Evolutionary conservation across 805 yeast species (phyloP), one percentile per base, ranked within the genome.

Genomic region (Yarrowia sp.): DNA sequence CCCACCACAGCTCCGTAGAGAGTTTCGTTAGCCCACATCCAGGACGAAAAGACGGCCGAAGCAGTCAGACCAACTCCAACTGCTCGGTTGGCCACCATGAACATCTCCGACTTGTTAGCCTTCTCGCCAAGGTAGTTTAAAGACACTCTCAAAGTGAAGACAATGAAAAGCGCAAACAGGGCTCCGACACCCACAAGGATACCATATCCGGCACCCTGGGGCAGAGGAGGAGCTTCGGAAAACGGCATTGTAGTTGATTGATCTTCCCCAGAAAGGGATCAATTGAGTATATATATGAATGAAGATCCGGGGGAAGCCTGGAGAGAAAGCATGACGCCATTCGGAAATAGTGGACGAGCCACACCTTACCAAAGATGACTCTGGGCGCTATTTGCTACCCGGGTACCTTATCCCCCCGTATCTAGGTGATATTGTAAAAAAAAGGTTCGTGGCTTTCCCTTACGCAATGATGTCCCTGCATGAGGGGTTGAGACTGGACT

Each of bases 131-230:
- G 50, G 44, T 64, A 69, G 9, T 58, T 44, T 14, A 55, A 61
- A 22, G 72, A 69, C 32, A 71, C 36, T 48, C 65, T 44, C n/a
- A 75, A 68, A 39, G 69, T 66, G 36, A 73, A 66, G 28, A 81
- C 73, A 71, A 73, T 73, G 31, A 69, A 67, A 4, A 65, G 48
- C 28, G 76, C 73, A 72, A 90, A 90, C 28, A 86, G 86, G 50
- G 86, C 82, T 43, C 96, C 96, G 41, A 90, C 79, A 18, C 96
- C 96, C 43, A 88, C 86, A 32, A 90, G 88, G 66, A 90, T 85
- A 35, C 88, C 96, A 70, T 90, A 90, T 3, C 96, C 96, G 3
- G 88, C 91, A 53, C 90, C 87, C 75, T 66, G 68, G 58, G 62
- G 62, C 3, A 55, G 62, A 41, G 58, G 58, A 9, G 58, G 58